phyloP scores from a whole-genome alignment of 2,329 filamentous ascomycete species.

The Botrytis pseudocinerea region DNA sequence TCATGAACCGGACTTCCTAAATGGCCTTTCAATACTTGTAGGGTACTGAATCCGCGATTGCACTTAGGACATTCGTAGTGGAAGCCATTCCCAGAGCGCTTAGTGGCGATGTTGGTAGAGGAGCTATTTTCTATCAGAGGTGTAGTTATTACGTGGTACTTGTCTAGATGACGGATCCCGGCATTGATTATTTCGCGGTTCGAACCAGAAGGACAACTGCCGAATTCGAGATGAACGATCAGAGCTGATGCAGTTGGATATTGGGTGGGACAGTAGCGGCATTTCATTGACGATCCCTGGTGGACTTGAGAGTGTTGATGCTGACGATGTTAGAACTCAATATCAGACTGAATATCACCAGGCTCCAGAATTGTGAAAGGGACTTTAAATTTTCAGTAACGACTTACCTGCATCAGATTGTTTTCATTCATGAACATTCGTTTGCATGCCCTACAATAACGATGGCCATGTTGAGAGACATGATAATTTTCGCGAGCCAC shows the following conservation, averaged over 20 bases:
- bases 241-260: constrained; percentile 56
- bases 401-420: constrained; percentile 32
- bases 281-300: constrained; percentile 47
- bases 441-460: constrained; percentile 32
- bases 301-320: constrained; percentile 57
- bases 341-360: too few relatives aligned
- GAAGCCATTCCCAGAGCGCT: constrained; percentile 47
- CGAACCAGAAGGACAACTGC: constrained; percentile 47
- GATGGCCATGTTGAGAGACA: constrained; percentile 23
- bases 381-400: neutral
- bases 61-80: constrained; percentile 58
- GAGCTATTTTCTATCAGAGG: constrained; percentile 44
- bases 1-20: constrained; percentile 54
- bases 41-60: constrained; percentile 44
- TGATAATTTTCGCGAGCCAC: constrained; percentile 32
- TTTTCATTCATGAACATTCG: constrained; percentile 33
- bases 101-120: constrained; percentile 44
- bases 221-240: constrained; percentile 61
- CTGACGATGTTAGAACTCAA: constrained; percentile 40
- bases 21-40: constrained; percentile 51
- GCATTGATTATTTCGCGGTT: constrained; percentile 52
- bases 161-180: constrained; percentile 50
- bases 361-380: neutral
- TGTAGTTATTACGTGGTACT: constrained; percentile 51
- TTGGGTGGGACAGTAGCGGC: constrained; percentile 54